These are phyloP conservation scores for Tulasnella sp. DNA, from an alignment of 768 basidiomycete species.

Conservation along the genomic window DNA sequence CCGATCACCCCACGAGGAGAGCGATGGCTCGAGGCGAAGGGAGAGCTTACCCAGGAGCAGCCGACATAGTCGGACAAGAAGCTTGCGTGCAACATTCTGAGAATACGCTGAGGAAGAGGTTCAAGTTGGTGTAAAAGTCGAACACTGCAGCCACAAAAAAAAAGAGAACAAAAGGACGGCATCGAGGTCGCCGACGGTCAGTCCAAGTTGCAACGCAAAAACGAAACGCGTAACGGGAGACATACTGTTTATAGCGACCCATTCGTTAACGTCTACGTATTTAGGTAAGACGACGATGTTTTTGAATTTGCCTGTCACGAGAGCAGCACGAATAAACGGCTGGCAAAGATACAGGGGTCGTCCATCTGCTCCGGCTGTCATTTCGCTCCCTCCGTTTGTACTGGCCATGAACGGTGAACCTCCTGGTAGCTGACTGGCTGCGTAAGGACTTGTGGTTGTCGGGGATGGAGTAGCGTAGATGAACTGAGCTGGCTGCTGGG, in stretches of 20 bases:
- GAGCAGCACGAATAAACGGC: slow-evolving; percentile 43
- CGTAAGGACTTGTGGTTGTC: slow-evolving; percentile 11
- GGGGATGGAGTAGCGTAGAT: slow-evolving; percentile 19
- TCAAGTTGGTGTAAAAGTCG: slow-evolving; percentile 51
- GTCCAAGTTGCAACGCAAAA: slow-evolving; percentile 13
- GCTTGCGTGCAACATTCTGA: slow-evolving; percentile 48
- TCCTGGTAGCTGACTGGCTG: not conserved
- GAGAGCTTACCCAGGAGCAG: slow-evolving; percentile 43
- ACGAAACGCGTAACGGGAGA: slow-evolving; percentile 5
- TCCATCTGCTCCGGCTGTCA: slow-evolving; percentile 2
- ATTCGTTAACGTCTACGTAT: slow-evolving; percentile 49
- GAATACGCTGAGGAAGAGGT: slow-evolving; percentile 47
- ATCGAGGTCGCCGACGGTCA: not conserved
- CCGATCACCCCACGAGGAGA: not conserved
- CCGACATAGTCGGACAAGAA: slow-evolving; percentile 48
- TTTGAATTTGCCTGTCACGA: slow-evolving; percentile 45
- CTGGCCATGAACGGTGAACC: slow-evolving; percentile 16
- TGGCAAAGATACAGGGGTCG: slow-evolving; percentile 40
- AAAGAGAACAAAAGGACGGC: not conserved
- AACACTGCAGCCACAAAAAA: slow-evolving; percentile 40
- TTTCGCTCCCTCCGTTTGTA: slow-evolving; percentile 19
- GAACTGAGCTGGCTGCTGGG: slow-evolving; percentile 12
- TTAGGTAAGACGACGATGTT: slow-evolving; percentile 44
- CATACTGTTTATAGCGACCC: slow-evolving; percentile 49
- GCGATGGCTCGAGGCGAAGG: not conserved